A percentile compares a stretch with the other conserved stretches of the same genome.
These are phyloP conservation scores for Thraustotheca clavata DNA, from an alignment of 352 stramenopile species.

Conservation along the genomic window DNA sequence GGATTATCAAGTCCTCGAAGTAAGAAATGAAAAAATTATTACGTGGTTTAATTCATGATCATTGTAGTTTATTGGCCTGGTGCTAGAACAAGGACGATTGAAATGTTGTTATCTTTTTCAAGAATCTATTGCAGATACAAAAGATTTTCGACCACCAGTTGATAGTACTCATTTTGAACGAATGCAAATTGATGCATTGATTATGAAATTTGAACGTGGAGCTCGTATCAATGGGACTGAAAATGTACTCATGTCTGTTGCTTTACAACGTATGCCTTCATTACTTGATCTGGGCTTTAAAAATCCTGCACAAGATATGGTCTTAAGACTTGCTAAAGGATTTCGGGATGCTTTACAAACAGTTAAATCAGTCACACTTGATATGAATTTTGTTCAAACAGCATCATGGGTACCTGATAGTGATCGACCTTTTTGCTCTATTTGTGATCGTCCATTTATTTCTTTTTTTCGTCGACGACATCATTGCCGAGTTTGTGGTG, in stretches of 20 bases:
- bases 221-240: constrained; percentile 24
- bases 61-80: constrained; percentile 70
- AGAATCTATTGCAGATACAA: constrained; percentile 72
- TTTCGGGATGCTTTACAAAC: constrained; percentile 62
- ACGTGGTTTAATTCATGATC: constrained; percentile 17
- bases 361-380: constrained; percentile 37
- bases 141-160: constrained; percentile 35
- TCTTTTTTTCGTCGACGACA: constrained; percentile 79
- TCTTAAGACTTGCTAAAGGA: constrained; percentile 66
- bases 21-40: constrained; percentile 14
- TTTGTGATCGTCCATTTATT: constrained; percentile 73
- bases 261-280: constrained; percentile 71
- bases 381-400: constrained; percentile 37
- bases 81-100: constrained; percentile 63
- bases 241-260: constrained; percentile 73
- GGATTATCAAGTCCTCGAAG: constrained; percentile 79
- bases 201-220: constrained; percentile 75
- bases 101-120: constrained; percentile 80
- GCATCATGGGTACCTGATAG: constrained; percentile 61
- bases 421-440: constrained; percentile 72
- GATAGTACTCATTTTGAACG: constrained; percentile 56
- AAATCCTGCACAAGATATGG: constrained; percentile 78
- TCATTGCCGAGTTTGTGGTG: constrained; percentile 79
- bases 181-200: constrained; percentile 74
- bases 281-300: constrained; percentile 75